Evolutionary conservation across 306 rosid genomes (phyloP).

Genomic region (Quercus alba): DNA sequence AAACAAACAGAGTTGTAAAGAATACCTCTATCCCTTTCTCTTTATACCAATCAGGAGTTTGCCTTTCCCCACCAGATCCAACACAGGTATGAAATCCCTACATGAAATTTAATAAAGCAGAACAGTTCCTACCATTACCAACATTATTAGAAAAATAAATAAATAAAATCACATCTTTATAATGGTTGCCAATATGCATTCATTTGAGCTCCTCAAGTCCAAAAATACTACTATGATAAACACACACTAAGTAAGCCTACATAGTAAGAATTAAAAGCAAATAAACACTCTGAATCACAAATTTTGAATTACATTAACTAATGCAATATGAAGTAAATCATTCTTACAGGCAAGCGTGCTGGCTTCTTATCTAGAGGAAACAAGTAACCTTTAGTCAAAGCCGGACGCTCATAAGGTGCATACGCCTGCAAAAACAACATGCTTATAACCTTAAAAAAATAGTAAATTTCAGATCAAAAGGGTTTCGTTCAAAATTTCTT

Average conservation of each 20-base stretch:
- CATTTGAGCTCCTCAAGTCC: neutral
- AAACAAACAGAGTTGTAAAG: neutral
- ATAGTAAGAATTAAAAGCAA: neutral
- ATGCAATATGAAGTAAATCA: neutral
- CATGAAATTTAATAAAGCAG: neutral
- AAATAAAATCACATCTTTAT: too few relatives aligned
- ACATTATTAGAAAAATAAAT: too few relatives aligned
- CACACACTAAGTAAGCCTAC: neutral
- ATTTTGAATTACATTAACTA: neutral
- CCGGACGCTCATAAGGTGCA: slow-evolving; percentile 99
- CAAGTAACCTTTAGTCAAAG: slow-evolving; percentile 79
- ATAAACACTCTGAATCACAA: neutral
- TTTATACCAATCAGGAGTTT: slow-evolving; percentile 87
- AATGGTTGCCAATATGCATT: too few relatives aligned
- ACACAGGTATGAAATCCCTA: slow-evolving; percentile 98
- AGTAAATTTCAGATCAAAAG: neutral
- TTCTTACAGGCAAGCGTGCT: slow-evolving; percentile 84
- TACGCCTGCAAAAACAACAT: slow-evolving; percentile 41
- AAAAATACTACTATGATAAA: neutral
- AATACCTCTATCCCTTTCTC: slow-evolving; percentile 91
- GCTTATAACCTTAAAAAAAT: neutral
- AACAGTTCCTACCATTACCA: neutral
- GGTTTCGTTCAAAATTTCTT: neutral
- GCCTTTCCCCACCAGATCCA: slow-evolving; percentile 97
- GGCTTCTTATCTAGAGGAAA: slow-evolving; percentile 87